phyloP scores from a whole-genome alignment of 2,329 filamentous ascomycete genomes.

The Monosporascus sp. region DNA sequence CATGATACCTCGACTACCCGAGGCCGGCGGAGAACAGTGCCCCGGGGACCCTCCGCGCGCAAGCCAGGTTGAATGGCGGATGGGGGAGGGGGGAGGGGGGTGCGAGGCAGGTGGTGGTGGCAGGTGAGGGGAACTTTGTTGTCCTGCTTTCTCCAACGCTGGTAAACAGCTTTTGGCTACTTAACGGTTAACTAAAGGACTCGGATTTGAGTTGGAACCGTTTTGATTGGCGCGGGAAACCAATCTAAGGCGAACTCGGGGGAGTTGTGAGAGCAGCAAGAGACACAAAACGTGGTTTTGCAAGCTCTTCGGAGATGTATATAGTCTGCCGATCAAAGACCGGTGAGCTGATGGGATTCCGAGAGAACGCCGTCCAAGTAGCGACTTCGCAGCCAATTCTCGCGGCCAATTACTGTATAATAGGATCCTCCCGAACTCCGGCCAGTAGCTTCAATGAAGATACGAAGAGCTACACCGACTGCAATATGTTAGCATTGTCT shows the following conservation, averaged over 20 bases:
- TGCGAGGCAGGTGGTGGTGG: neutral
- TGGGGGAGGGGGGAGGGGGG: too few relatives aligned
- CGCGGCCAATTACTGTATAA: too few relatives aligned
- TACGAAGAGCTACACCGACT: too few relatives aligned
- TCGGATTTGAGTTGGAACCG: neutral
- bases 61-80: neutral
- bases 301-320: too few relatives aligned
- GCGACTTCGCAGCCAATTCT: neutral
- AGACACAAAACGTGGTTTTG: neutral
- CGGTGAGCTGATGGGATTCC: neutral
- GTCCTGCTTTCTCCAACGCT: neutral
- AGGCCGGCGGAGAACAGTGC: slow-evolving; percentile 17
- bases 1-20: neutral
- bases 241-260: neutral
- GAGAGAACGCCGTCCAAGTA: neutral
- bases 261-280: neutral
- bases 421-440: too few relatives aligned
- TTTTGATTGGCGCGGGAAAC: neutral
- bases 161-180: too few relatives aligned
- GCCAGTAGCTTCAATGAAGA: too few relatives aligned
- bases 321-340: neutral
- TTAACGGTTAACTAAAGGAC: neutral
- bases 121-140: neutral
- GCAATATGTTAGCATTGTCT: too few relatives aligned
- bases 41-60: slow-evolving; percentile 14